These are phyloP conservation scores for Fusarium sulawesiense DNA, from an alignment of 2,329 filamentous ascomycete genomes.

Conservation along the genomic window DNA sequence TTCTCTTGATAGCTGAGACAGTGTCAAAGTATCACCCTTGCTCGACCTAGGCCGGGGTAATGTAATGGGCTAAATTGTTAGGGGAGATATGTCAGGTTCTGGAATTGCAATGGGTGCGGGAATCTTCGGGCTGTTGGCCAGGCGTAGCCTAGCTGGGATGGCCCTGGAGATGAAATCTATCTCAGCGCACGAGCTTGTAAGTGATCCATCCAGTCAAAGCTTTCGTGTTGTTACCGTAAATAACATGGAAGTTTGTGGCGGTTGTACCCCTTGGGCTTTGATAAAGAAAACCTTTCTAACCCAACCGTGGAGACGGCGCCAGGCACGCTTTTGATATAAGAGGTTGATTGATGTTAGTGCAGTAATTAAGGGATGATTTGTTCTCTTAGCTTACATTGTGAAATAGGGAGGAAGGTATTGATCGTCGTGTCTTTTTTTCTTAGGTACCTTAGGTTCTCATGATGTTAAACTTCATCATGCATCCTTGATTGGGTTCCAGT, in stretches of 20 bases:
- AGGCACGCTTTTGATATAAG: conserved; percentile 17
- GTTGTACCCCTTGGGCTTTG: conserved; percentile 19
- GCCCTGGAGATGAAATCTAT: conserved; percentile 34
- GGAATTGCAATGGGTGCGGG: conserved; percentile 28
- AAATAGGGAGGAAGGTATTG: neutral
- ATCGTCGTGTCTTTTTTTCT: conserved; percentile 7
- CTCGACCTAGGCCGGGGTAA: neutral
- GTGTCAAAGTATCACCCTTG: conserved; percentile 10
- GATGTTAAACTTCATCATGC: neutral
- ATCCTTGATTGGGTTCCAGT: conserved; percentile 4
- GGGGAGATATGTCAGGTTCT: conserved; percentile 14
- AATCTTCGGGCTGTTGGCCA: conserved; percentile 35
- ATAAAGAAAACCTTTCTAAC: conserved; percentile 8
- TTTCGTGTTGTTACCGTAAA: conserved; percentile 12
- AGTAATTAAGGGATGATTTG: neutral
- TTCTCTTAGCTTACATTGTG: neutral
- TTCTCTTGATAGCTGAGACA: conserved; percentile 24
- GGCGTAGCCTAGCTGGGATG: conserved; percentile 25
- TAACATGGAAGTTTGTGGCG: neutral
- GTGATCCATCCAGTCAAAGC: conserved; percentile 1
- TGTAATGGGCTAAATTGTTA: neutral
- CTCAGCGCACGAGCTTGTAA: conserved; percentile 24
- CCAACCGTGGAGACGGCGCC: conserved; percentile 32
- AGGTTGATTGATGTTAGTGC: neutral
- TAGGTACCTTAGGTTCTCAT: neutral